Evolutionary conservation across 768 basidiomycete genomes (phyloP).

Genomic region (Ramaria sp.): DNA sequence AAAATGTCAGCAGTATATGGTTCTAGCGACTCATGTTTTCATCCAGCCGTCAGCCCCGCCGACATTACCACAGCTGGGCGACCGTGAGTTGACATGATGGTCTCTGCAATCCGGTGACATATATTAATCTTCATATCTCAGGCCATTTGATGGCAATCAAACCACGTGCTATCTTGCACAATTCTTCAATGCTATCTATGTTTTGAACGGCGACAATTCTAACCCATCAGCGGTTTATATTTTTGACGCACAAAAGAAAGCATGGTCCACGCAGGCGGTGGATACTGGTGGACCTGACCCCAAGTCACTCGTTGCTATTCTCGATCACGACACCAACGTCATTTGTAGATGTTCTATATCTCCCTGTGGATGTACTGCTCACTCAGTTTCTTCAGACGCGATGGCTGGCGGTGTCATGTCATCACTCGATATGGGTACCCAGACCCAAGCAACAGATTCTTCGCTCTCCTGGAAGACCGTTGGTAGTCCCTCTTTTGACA

Average conservation of each 20-base stretch:
- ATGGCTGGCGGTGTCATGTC: conserved; percentile 55
- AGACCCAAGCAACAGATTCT: conserved; percentile 46
- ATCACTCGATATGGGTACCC: conserved; percentile 55
- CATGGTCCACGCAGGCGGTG: conserved; percentile 70
- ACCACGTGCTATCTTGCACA: conserved; percentile 70
- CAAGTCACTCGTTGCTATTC: conserved; percentile 52
- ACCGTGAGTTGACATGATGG: conserved; percentile 44
- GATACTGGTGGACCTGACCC: conserved; percentile 39
- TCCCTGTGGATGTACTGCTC: neutral
- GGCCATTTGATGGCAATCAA: conserved; percentile 53
- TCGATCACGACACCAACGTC: conserved; percentile 92
- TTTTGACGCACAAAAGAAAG: conserved; percentile 58
- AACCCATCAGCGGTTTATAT: conserved; percentile 68
- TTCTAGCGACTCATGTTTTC: neutral
- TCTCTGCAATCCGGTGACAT: neutral
- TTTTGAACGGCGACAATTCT: conserved; percentile 63
- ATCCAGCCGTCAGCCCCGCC: conserved; percentile 36
- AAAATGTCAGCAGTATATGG: neutral
- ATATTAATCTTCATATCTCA: conserved; percentile 16
- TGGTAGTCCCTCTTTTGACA: conserved; percentile 42
- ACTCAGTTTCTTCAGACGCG: conserved; percentile 32
- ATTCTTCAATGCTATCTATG: conserved; percentile 81
- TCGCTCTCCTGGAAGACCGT: conserved; percentile 57
- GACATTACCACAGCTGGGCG: conserved; percentile 67
- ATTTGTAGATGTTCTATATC: conserved; percentile 45